Evolutionary conservation across 345 rosid genomes (phyloP).

Genomic region (Linum trigynum): DNA sequence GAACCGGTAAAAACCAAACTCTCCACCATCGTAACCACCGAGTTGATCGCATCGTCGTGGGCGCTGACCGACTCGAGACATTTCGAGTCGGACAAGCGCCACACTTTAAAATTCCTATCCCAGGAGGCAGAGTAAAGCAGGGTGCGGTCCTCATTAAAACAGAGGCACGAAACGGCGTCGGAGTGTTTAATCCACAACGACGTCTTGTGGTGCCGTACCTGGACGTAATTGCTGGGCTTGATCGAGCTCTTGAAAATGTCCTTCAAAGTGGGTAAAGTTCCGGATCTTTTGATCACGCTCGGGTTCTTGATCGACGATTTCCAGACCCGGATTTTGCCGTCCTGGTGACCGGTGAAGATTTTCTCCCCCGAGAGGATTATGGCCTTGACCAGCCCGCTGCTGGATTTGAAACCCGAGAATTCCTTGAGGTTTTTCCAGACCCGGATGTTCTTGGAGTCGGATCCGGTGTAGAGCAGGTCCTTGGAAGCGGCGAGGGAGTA

Average conservation of each 20-base stretch:
- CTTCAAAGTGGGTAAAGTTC: conserved; percentile 1
- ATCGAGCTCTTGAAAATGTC: conserved; percentile 3
- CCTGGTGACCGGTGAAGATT: conserved; percentile 3
- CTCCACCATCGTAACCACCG: neutral
- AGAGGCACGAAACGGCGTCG: conserved; percentile 2
- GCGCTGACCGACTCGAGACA: conserved; percentile 1
- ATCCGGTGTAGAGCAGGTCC: conserved; percentile 1
- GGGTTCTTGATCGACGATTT: neutral
- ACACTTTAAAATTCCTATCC: neutral
- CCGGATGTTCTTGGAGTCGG: conserved; percentile 3
- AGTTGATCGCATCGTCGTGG: neutral
- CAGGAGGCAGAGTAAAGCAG: conserved; percentile 1
- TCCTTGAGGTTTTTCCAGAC: conserved; percentile 2
- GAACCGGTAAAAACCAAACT: neutral
- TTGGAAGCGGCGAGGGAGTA: conserved; percentile 4
- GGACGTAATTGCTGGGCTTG: neutral
- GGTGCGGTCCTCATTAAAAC: neutral
- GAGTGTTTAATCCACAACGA: conserved; percentile 1
- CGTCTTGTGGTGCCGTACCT: neutral
- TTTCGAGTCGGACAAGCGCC: neutral
- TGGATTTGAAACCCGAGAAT: neutral
- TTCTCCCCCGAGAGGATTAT: neutral
- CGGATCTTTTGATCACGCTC: neutral
- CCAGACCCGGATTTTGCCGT: conserved; percentile 2
- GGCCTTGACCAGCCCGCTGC: conserved; percentile 1